These are phyloP conservation scores for Brassica nigra DNA, from an alignment of 345 rosid species.

Conservation along the genomic window DNA sequence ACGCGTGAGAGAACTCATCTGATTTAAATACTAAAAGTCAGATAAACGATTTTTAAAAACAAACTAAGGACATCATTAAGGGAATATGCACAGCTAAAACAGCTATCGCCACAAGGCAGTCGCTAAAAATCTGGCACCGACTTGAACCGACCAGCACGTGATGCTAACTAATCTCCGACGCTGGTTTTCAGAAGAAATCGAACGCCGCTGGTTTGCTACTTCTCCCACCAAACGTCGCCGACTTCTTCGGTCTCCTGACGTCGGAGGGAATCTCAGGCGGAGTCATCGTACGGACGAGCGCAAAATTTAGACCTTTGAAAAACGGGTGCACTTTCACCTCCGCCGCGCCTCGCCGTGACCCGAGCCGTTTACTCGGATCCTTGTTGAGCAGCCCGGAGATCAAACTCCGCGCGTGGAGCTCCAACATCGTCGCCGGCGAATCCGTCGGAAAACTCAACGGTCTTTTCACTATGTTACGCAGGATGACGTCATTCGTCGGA, in stretches of 20 bases:
- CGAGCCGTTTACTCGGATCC: constrained; percentile 70
- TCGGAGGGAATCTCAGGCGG: constrained; percentile 70
- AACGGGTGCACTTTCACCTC: constrained; percentile 86
- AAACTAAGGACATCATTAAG: constrained; percentile 29
- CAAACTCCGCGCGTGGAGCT: constrained; percentile 70
- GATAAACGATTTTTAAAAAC: not conserved
- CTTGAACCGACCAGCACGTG: constrained; percentile 43
- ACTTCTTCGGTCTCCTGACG: constrained; percentile 41
- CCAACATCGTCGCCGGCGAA: constrained; percentile 51
- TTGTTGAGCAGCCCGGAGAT: constrained; percentile 68
- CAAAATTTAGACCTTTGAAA: constrained; percentile 78
- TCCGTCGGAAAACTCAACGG: constrained; percentile 61
- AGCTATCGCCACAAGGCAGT: constrained; percentile 41
- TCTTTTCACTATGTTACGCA: constrained; percentile 79
- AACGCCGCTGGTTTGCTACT: constrained; percentile 54
- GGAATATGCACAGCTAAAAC: constrained; percentile 41
- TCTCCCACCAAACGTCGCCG: constrained; percentile 44
- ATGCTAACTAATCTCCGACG: constrained; percentile 28
- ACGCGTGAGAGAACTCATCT: constrained; percentile 20
- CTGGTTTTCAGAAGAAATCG: constrained; percentile 56
- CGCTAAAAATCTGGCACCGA: constrained; percentile 50
- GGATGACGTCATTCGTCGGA: constrained; percentile 71
- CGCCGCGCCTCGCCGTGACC: constrained; percentile 82
- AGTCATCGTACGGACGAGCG: constrained; percentile 66
- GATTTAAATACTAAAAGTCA: constrained; percentile 1